phyloP scores from a whole-genome alignment of 2,329 filamentous ascomycete genomes.

The Fusarium anguioides region DNA sequence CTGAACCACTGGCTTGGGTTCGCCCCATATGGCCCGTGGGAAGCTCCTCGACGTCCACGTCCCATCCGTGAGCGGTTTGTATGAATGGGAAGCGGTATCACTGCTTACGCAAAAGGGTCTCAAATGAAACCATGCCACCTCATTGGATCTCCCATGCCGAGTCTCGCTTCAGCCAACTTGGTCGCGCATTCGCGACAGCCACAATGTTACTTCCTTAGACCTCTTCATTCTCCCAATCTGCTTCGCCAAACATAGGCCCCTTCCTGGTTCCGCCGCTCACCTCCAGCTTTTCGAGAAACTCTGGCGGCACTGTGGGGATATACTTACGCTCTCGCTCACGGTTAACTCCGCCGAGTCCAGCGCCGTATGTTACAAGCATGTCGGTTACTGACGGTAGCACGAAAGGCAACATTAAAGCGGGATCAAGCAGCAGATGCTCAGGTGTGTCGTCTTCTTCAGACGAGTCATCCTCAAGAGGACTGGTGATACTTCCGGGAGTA shows the following conservation, averaged over 20 bases:
- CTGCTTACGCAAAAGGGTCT: slow-evolving; percentile 14
- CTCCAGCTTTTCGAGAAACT: slow-evolving; percentile 91
- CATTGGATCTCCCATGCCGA: not conserved
- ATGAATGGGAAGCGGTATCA: not conserved
- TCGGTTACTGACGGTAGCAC: slow-evolving; percentile 95
- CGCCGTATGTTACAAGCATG: slow-evolving; percentile 95
- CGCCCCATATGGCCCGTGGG: slow-evolving; percentile 1
- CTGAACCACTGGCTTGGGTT: slow-evolving; percentile 20
- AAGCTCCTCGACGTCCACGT: slow-evolving; percentile 20
- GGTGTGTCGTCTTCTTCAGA: slow-evolving; percentile 75
- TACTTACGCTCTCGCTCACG: slow-evolving; percentile 93
- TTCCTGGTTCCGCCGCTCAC: slow-evolving; percentile 59
- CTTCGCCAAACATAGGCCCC: slow-evolving; percentile 69
- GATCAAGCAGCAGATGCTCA: slow-evolving; percentile 83
- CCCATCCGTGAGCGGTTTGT: not conserved
- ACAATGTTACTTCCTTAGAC: slow-evolving; percentile 50
- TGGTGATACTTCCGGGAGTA: slow-evolving; percentile 56
- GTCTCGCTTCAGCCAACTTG: not conserved
- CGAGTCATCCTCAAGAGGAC: slow-evolving; percentile 47
- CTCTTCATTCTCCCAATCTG: slow-evolving; percentile 76
- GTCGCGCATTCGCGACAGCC: slow-evolving; percentile 3
- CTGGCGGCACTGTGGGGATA: slow-evolving; percentile 92
- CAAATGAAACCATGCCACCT: not conserved
- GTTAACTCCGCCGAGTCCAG: slow-evolving; percentile 93
- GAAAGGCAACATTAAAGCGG: slow-evolving; percentile 92